Base-by-base conservation (phyloP, 179 eudicot genomes). In the Spinacia oleracea region DNA sequence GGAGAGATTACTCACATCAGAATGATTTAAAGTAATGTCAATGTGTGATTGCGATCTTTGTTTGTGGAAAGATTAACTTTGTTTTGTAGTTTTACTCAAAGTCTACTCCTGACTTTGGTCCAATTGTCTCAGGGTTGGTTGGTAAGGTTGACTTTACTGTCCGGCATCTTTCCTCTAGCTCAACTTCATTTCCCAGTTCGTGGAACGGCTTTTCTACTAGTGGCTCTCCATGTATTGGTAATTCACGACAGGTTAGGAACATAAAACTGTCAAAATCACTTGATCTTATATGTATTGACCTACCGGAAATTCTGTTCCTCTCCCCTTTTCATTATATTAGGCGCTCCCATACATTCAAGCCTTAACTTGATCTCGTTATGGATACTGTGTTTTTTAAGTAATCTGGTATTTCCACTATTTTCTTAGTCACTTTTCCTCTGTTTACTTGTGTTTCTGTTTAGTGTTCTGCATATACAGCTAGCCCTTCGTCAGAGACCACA, bases 61-160 rank as follows among this genome's bases (percentile, higher is more conserved):
- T 53, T 55, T 11, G 20, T 53, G 76, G 10, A n/a, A 55, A 73
- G 63, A 5, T 48, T 25, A 27, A 25, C 9, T 6, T 32, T 66
- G 2, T 45, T 42, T 40, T 70, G 0, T 9, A 25, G 56, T 70
- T 43, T 43, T 23, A 29, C 6, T 3, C 10, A 71, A 71, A 25
- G 14, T 27, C 45, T 20, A 56, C 20, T 14, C 66, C 40, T 72
- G 35, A 15, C 42, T 51, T 55, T 27, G n/a, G 56, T 51, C 60
- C 6, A 38, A n/a, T 45, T 68, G 31, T 73, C 16, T 40, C 81
- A 96, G 99, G 94, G 73, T 73, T 94, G 75, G 62, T 90, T 83
- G 99, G 99, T 79, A 92, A 94, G 88, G 99, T 94, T 78, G 99
- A 96, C 84, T 96, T 96, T 86, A 94, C 96, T 72, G 98, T 96